phyloP scores from a whole-genome alignment of 2,329 filamentous ascomycete species.

The Lasiodiplodia sp. region DNA sequence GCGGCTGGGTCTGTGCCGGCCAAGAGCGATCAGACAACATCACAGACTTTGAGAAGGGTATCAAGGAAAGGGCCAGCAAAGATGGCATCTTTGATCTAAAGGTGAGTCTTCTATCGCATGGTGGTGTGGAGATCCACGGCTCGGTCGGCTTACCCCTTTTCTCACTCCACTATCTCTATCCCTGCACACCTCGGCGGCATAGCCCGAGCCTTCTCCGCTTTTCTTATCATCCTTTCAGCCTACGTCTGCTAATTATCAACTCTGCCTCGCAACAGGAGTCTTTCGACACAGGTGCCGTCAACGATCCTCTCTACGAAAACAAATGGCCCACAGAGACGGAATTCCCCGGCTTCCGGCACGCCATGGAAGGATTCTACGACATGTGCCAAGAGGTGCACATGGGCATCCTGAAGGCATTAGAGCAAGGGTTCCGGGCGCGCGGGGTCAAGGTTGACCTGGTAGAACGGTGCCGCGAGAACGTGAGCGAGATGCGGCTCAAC shows the following conservation, averaged over 20 bases:
- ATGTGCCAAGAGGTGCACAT: background rate
- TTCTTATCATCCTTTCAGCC: too few relatives aligned
- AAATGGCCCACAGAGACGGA: background rate
- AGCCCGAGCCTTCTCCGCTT: too few relatives aligned
- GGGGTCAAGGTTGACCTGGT: background rate
- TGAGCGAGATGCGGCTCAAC: constrained; percentile 4
- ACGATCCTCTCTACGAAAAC: background rate
- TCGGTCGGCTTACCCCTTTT: too few relatives aligned
- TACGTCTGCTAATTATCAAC: too few relatives aligned
- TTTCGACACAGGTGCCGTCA: background rate
- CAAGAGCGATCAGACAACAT: background rate
- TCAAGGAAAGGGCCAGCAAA: background rate
- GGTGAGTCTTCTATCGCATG: background rate
- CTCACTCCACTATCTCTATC: too few relatives aligned
- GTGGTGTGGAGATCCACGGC: background rate
- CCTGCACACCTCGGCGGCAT: too few relatives aligned
- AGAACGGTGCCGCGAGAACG: background rate
- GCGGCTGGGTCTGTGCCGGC: background rate
- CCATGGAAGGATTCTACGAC: background rate
- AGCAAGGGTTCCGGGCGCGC: background rate
- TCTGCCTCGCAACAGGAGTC: background rate
- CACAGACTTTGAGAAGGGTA: background rate
- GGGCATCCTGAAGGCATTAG: background rate
- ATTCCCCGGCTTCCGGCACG: background rate
- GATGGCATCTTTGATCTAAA: background rate